Evolutionary conservation across 225 moss, liverwort and hornwort genomes (phyloP), one percentile per base, ranked within the genome.

Genomic region (Sphagnum tenellum): DNA sequence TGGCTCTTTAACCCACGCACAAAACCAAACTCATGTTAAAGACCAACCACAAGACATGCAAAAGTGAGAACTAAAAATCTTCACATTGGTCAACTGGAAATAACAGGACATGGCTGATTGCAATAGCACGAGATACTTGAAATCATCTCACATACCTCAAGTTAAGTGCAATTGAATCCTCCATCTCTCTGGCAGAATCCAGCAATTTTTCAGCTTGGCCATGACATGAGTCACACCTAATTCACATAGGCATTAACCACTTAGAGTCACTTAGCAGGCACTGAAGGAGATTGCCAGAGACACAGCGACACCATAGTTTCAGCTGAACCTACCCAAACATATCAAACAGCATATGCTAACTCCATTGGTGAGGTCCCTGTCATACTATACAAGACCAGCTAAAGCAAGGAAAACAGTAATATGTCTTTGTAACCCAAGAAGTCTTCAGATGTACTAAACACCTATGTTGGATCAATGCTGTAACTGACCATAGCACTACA

Each of bases 181-280:
- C 98, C 93, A 98, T 90, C 69, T 98, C 98, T 69, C 82, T 98
- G 12, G 98, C 93, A 66, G 98, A 79, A 67, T 93, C 90, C 55
- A 98, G 83, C 67, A 98, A 73, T 66, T 90, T 98, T 72, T 88
- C 82, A 10, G 93, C 83, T 86, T 98, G 98, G 71, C 98, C 98
- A 73, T 98, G 98, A 71, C 88, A 88, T 55, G 98, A 93, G 62
- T 98, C 98, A 66, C 89, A 93, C 69, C 94, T 95, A 69, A 29
- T 29, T 67, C 46, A 64, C 67, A 52, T 48, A 46, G 44, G 53
- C 69, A 60, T 6, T 7, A 11, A 46, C 61, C 46, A 8, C 10
- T 46, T 11, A 45, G 11, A 45, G 0, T 9, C 61, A 61, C 44
- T 11, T 61, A 4, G 46, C 46, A 45, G 2, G 11, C 29, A 29